Base-by-base conservation (phyloP, 2,329 filamentous ascomycete genomes). In the Aspergillaceae sp. region DNA sequence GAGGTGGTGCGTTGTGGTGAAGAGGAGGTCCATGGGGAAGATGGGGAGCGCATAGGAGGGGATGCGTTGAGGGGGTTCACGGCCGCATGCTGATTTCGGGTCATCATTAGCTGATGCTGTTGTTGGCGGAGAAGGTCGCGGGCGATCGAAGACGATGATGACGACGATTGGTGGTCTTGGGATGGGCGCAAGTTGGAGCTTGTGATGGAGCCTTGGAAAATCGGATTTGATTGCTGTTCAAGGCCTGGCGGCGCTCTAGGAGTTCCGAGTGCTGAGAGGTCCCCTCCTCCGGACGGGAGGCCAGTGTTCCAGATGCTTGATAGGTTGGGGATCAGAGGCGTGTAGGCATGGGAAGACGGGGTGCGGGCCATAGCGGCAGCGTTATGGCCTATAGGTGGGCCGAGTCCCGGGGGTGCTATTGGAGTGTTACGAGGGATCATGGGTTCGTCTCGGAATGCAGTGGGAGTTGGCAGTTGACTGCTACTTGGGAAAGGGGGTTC, bases 221-320 rank as follows among this genome's bases (percentile, higher is more conserved):
- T 46, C 10, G 51, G 46, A 33, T 48, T 48, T 40, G 45, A 48
- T 29, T 54, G 57, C 10, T 57, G 62, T 28, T 61, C 57, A 4
- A 70, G 56, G 26, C 62, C 64, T 8, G 63, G 60, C 26, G 67
- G 67, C 28, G 66, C 64, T 5, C 68, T 63, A 26, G 69, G 70
- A 7, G 40, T n/a, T 10, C 36, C 36, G n/a, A 36, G n/a, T 27
- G 61, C 65, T 11, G 58, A 48, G 35, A 57, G 54, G 35, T 72
- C 71, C 46, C 66, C 68, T 32, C 30, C 30, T 32, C 30, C 30
- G 30, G 71, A 66, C 1, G 71, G 62, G 46, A 74, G 71, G 28
- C 66, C 64, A 0, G 68, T 67, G 42, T 68, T 72, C 62, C 66
- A 73, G 40, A 75, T 67, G 33, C 66, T 70, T 7, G 70, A 68